These are phyloP conservation scores for Chaetothyriales sp. DNA, from an alignment of 2,329 filamentous ascomycete genomes.

Conservation along the genomic window DNA sequence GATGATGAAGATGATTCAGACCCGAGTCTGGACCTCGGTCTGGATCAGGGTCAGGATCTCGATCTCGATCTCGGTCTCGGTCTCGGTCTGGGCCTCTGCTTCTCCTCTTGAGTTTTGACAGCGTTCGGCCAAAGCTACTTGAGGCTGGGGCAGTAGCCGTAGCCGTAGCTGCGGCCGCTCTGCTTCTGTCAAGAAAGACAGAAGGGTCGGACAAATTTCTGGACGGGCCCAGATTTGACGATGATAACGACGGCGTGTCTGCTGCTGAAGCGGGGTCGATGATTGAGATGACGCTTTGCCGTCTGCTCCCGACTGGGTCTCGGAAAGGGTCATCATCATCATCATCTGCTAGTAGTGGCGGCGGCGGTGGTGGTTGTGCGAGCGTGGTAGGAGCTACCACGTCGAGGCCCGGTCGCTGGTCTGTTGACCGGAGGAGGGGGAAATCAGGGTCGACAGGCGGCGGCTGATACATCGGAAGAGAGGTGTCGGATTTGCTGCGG, in stretches of 20 bases:
- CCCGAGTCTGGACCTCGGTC: no score
- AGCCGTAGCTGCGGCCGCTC: no score
- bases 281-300: constrained; percentile 20
- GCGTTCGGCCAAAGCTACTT: constrained; percentile 8
- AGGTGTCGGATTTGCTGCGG: constrained; percentile 2
- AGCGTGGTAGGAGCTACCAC: constrained; percentile 18
- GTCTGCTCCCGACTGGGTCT: constrained; percentile 13
- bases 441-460: constrained; percentile 7
- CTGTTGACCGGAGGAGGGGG: constrained; percentile 1
- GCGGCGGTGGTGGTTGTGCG: constrained; percentile 4
- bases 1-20: no score
- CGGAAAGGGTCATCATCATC: constrained; percentile 10
- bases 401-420: constrained; percentile 25
- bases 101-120: constrained; percentile 8
- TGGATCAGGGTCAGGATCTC: no score
- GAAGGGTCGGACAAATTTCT: not conserved
- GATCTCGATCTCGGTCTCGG: constrained; percentile 5
- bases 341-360: constrained; percentile 1
- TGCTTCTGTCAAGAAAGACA: not conserved
- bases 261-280: no score
- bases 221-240: not conserved
- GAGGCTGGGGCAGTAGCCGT: no score
- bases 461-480: constrained; percentile 10
- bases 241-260: no score
- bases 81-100: constrained; percentile 9